phyloP scores from a whole-genome alignment of 345 rosid species.

The Eucalyptus sp. region DNA sequence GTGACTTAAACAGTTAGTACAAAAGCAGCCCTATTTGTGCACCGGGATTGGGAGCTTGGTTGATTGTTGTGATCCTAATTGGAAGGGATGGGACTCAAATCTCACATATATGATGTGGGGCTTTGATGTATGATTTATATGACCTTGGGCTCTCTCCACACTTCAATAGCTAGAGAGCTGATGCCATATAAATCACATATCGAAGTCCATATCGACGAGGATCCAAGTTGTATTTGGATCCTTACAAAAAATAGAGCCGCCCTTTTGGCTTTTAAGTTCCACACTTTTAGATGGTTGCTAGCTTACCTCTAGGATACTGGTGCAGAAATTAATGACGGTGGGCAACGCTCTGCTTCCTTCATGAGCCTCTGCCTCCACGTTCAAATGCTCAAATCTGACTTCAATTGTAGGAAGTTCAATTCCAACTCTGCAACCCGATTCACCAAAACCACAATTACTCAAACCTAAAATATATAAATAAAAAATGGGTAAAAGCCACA shows the following conservation, averaged over 20 bases:
- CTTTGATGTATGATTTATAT: not conserved
- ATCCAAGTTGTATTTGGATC: not conserved
- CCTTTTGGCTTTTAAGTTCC: not conserved
- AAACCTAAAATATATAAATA: not conserved
- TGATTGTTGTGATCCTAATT: not conserved
- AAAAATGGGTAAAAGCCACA: not conserved
- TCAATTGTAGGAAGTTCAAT: constrained; percentile 38
- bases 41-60: not conserved
- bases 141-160: not conserved
- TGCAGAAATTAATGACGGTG: constrained; percentile 36
- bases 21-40: not conserved
- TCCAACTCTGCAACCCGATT: constrained; percentile 27
- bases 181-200: not conserved
- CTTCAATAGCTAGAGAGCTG: not conserved
- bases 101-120: not conserved
- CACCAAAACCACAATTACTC: not conserved
- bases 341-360: constrained; percentile 68
- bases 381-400: constrained; percentile 42
- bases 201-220: not conserved
- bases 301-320: constrained; percentile 43
- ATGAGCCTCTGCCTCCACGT: constrained; percentile 42
- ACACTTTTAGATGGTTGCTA: not conserved
- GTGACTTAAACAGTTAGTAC: not conserved
- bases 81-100: not conserved
- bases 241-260: not conserved